phyloP scores from a whole-genome alignment of 2,329 filamentous ascomycete species.

The Nemania sp. region DNA sequence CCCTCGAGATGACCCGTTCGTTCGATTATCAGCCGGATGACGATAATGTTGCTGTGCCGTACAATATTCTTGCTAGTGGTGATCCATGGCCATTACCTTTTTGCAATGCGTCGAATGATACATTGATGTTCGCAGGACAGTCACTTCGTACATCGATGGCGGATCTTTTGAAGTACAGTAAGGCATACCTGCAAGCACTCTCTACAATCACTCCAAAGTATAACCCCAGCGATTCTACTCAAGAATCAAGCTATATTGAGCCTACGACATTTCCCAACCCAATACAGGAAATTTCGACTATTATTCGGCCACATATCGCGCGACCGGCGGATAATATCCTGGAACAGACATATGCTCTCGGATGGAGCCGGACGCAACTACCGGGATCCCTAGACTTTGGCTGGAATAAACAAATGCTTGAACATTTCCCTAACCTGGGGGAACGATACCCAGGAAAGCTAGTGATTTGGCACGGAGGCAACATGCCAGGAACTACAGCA shows the following conservation, averaged over 20 bases:
- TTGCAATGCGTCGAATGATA: slow-evolving; percentile 5
- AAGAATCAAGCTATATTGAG: neutral
- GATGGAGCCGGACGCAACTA: slow-evolving; percentile 6
- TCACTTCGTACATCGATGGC: slow-evolving; percentile 6
- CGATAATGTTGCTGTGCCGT: neutral
- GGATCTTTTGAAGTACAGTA: slow-evolving; percentile 8
- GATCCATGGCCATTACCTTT: slow-evolving; percentile 10
- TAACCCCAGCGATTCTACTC: neutral
- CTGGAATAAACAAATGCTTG: neutral
- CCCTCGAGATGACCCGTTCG: neutral
- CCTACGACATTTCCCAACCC: neutral
- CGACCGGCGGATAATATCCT: neutral
- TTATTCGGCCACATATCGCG: neutral
- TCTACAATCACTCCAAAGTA: neutral
- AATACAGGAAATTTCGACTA: slow-evolving; percentile 1
- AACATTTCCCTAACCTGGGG: neutral
- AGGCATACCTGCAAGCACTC: slow-evolving; percentile 10
- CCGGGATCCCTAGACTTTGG: neutral
- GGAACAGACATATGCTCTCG: neutral
- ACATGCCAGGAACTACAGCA: neutral
- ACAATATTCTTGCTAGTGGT: slow-evolving; percentile 1
- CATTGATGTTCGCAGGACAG: slow-evolving; percentile 16
- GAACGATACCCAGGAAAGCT: neutral
- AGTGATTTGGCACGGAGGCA: neutral
- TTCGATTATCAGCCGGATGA: neutral